phyloP scores from a whole-genome alignment of 805 yeast genomes.

The Myxozyma lipomycoides region DNA sequence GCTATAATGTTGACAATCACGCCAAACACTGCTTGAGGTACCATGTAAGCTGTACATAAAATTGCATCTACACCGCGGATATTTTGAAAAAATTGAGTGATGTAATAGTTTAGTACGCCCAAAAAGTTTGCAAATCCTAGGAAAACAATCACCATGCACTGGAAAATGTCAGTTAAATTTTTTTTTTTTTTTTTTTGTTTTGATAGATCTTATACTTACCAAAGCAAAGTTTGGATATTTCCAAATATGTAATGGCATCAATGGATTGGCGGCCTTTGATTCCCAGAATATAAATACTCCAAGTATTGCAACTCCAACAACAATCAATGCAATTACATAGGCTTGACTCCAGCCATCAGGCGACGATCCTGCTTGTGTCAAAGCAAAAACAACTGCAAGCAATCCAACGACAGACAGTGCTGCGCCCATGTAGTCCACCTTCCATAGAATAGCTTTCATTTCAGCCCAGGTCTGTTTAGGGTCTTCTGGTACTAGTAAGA shows the following conservation, averaged over 20 bases:
- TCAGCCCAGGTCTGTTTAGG: conserved; percentile 26
- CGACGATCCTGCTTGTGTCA: conserved; percentile 45
- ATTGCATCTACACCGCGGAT: conserved; percentile 40
- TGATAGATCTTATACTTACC: not conserved
- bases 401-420: conserved; percentile 43
- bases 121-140: conserved; percentile 44
- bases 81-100: conserved; percentile 44
- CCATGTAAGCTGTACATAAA: conserved; percentile 44
- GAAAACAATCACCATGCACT: conserved; percentile 38
- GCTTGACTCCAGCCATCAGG: conserved; percentile 45
- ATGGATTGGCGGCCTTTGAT: conserved; percentile 38
- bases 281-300: conserved; percentile 42
- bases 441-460: conserved; percentile 38
- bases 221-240: conserved; percentile 40
- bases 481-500: conserved; percentile 42
- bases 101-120: conserved; percentile 43
- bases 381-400: conserved; percentile 44
- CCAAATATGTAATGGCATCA: conserved; percentile 48
- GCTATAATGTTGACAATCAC: conserved; percentile 45
- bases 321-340: conserved; percentile 44
- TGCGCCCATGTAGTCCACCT: conserved; percentile 46
- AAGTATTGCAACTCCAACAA: conserved; percentile 42
- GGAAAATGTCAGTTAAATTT: not conserved
- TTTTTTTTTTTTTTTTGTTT: not conserved
- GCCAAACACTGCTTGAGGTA: conserved; percentile 46